These are phyloP conservation scores for Penicillium waksmanii DNA, from an alignment of 495 filamentous ascomycete genomes.

Conservation along the genomic window DNA sequence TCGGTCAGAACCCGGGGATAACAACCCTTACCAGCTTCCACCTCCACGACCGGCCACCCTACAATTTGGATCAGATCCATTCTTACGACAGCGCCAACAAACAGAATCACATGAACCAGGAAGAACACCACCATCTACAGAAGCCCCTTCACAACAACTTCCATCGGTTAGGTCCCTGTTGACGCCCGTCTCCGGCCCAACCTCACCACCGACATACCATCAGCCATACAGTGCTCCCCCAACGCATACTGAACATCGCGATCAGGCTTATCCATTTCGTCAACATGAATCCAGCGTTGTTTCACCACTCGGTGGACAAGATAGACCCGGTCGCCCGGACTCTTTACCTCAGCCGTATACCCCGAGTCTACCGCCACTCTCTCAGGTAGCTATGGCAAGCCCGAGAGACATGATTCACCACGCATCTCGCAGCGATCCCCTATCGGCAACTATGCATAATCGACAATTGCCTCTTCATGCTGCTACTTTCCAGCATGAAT, in stretches of 20 bases:
- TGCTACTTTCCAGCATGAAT: slow-evolving; percentile 21
- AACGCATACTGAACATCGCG: slow-evolving; percentile 23
- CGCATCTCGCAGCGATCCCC: slow-evolving; percentile 29
- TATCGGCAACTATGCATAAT: slow-evolving; percentile 18
- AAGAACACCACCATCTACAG: slow-evolving; percentile 17
- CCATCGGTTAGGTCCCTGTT: slow-evolving; percentile 54
- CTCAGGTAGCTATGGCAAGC: slow-evolving; percentile 36
- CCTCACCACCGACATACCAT: slow-evolving; percentile 36
- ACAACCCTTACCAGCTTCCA: slow-evolving; percentile 54
- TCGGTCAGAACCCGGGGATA: slow-evolving; percentile 39
- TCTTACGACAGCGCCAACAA: slow-evolving; percentile 38
- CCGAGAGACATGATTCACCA: slow-evolving; percentile 20
- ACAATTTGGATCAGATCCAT: slow-evolving; percentile 49
- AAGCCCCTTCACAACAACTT: slow-evolving; percentile 33
- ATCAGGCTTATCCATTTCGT: slow-evolving; percentile 25
- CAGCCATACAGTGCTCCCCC: slow-evolving; percentile 29
- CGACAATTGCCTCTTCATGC: slow-evolving; percentile 20
- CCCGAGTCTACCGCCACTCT: slow-evolving; percentile 38
- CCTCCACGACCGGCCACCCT: slow-evolving; percentile 48
- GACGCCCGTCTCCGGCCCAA: slow-evolving; percentile 40
- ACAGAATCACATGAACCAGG: slow-evolving; percentile 33
- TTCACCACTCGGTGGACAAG: slow-evolving; percentile 22
- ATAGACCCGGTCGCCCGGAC: slow-evolving; percentile 29
- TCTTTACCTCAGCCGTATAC: slow-evolving; percentile 26
- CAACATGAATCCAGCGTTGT: slow-evolving; percentile 29